Conservation (phyloP, 805 yeast species). For the Kazachstania viticola region DNA sequence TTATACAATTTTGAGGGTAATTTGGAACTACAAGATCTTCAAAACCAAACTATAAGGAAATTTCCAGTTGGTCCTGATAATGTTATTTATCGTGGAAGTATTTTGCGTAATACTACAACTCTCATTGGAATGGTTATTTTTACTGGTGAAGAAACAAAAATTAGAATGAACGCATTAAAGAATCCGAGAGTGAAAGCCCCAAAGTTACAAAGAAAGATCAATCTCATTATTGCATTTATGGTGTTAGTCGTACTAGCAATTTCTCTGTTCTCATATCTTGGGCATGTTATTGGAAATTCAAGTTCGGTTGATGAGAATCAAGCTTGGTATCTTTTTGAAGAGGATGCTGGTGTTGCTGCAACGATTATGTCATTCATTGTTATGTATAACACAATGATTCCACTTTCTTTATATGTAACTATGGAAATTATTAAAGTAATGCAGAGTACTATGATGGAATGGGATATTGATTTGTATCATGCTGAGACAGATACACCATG, state of each 20-base stretch:
- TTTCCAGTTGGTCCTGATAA: constrained; percentile 70
- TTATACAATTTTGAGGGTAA: constrained; percentile 87
- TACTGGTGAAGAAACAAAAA: constrained; percentile 93
- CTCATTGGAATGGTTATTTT: constrained; percentile 74
- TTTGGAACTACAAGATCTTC: constrained; percentile 29
- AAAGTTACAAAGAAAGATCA: constrained; percentile 71
- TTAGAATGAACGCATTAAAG: constrained; percentile 86
- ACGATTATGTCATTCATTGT: constrained; percentile 92
- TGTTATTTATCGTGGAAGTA: constrained; percentile 83
- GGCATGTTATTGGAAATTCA: constrained; percentile 44
- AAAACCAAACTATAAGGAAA: constrained; percentile 27
- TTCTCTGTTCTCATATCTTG: constrained; percentile 75
- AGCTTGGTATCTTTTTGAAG: constrained; percentile 63
- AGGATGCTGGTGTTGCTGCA: constrained; percentile 77
- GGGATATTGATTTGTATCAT: constrained; percentile 93
- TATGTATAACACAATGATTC: constrained; percentile 95
- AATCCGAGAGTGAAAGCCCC: constrained; percentile 92
- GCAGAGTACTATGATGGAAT: constrained; percentile 71
- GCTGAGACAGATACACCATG: constrained; percentile 77
- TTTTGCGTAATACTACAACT: constrained; percentile 70
- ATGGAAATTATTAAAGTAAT: constrained; percentile 90
- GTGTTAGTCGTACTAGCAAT: constrained; percentile 65
- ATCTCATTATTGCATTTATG: constrained; percentile 78
- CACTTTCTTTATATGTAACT: constrained; percentile 86
- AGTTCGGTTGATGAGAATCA: constrained; percentile 27